phyloP scores from a whole-genome alignment of 225 moss, liverwort and hornwort species.

The Pseudoscleropodium purum region DNA sequence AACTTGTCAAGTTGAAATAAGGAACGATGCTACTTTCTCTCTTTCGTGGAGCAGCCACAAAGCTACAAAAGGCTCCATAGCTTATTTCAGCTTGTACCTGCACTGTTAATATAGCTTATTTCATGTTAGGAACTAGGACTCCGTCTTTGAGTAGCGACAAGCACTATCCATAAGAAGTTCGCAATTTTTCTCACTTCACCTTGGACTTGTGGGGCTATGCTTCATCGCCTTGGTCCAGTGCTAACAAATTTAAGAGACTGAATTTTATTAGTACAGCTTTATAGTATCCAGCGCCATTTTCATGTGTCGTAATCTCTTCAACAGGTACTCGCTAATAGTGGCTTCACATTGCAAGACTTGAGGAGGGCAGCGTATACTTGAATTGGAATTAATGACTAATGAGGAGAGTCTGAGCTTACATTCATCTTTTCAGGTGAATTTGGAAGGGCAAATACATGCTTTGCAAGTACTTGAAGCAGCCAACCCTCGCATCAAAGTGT shows the following conservation, averaged over 20 bases:
- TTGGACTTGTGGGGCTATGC: neutral
- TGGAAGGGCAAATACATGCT: slow-evolving; percentile 88
- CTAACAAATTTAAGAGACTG: neutral
- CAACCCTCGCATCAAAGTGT: slow-evolving; percentile 76
- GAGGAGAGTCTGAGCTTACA: neutral
- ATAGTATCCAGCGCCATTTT: neutral
- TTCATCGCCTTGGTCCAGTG: neutral
- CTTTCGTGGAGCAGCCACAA: neutral
- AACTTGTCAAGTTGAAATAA: neutral
- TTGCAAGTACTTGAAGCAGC: slow-evolving; percentile 90
- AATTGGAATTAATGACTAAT: neutral
- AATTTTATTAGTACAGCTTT: neutral
- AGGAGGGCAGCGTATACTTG: neutral
- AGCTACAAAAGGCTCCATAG: neutral
- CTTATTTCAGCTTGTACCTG: neutral
- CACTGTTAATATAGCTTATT: neutral
- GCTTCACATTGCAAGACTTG: neutral
- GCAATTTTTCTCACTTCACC: neutral
- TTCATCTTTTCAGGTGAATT: slow-evolving; percentile 57
- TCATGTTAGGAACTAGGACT: neutral
- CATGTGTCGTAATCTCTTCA: neutral
- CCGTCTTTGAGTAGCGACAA: neutral
- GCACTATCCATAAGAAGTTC: neutral
- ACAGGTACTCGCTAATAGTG: neutral
- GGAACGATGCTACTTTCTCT: neutral